Evolutionary conservation across 768 basidiomycete genomes (phyloP).

Genomic region (Collybiopsis confluens): DNA sequence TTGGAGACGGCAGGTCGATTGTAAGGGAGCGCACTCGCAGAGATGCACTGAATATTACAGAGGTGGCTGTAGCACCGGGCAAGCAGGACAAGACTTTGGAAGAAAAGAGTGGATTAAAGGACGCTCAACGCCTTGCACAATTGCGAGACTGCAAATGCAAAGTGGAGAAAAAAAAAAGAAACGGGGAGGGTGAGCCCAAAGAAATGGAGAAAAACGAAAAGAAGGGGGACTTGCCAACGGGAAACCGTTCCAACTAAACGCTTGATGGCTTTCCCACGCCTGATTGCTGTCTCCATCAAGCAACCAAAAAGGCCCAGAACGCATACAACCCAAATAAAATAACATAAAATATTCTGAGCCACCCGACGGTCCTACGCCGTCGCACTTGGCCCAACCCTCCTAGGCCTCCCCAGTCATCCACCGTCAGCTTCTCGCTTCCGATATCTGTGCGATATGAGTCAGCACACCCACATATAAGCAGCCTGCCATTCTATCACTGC

Average conservation of each 20-base stretch:
- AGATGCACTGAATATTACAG: slow-evolving; percentile 39
- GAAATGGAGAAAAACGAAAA: slow-evolving; percentile 21
- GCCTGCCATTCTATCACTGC: not conserved
- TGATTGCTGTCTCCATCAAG: too few relatives aligned
- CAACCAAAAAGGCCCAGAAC: too few relatives aligned
- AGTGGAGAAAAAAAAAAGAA: slow-evolving; percentile 27
- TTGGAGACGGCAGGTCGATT: not conserved
- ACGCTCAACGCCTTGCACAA: slow-evolving; percentile 67
- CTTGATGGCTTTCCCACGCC: not conserved
- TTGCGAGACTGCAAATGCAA: slow-evolving; percentile 39
- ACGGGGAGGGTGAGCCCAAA: slow-evolving; percentile 15
- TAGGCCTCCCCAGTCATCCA: too few relatives aligned
- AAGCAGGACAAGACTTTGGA: slow-evolving; percentile 20
- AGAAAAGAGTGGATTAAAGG: slow-evolving; percentile 35
- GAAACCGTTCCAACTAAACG: not conserved
- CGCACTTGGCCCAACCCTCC: too few relatives aligned
- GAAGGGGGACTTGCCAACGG: slow-evolving; percentile 16
- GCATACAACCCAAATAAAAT: too few relatives aligned
- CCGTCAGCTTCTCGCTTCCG: too few relatives aligned
- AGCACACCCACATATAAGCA: not conserved
- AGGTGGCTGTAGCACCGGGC: slow-evolving; percentile 39
- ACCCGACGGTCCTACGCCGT: too few relatives aligned
- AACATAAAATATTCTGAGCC: too few relatives aligned
- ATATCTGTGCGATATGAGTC: slow-evolving; percentile 3
- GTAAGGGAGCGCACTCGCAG: slow-evolving; percentile 40